Conservation (phyloP, 495 filamentous ascomycete species). For the Copromyces sp. region DNA sequence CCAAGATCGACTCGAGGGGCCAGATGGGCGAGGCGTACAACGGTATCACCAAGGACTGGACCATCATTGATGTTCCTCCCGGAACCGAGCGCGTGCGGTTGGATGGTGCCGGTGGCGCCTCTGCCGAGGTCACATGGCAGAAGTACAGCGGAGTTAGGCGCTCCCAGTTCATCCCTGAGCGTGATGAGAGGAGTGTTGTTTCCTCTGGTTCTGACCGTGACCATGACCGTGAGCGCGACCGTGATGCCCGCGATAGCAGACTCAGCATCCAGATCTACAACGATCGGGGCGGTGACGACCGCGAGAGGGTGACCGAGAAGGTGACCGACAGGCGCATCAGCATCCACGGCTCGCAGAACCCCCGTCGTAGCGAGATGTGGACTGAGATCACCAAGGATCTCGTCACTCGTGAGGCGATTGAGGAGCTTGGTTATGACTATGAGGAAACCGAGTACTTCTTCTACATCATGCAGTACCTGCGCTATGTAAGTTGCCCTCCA, state of each 20-base stretch:
- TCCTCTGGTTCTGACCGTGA: constrained; percentile 24
- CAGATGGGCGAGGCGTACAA: constrained; percentile 57
- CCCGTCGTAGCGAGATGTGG: constrained; percentile 66
- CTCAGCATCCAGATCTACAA: constrained; percentile 37
- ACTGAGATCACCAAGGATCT: constrained; percentile 95
- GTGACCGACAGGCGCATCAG: constrained; percentile 34
- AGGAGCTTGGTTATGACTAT: constrained; percentile 74
- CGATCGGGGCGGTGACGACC: constrained; percentile 26
- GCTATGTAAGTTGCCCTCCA: constrained; percentile 54
- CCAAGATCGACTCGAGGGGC: constrained; percentile 46
- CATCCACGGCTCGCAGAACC: constrained; percentile 24
- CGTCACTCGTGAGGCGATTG: constrained; percentile 79
- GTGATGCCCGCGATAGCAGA: constrained; percentile 16
- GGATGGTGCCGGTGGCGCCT: constrained; percentile 59
- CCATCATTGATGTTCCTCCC: constrained; percentile 69
- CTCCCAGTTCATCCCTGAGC: constrained; percentile 52
- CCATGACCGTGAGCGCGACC: constrained; percentile 22
- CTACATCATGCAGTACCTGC: constrained; percentile 86
- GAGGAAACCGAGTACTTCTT: constrained; percentile 86
- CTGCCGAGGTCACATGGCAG: constrained; percentile 62
- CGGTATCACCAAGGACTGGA: constrained; percentile 61
- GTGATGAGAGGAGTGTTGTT: constrained; percentile 21
- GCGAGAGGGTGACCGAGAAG: constrained; percentile 36
- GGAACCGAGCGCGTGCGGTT: constrained; percentile 66
- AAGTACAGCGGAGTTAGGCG: constrained; percentile 67